Conservation (phyloP, 2,329 filamentous ascomycete genomes). For the Tolypocladium tropicale region DNA sequence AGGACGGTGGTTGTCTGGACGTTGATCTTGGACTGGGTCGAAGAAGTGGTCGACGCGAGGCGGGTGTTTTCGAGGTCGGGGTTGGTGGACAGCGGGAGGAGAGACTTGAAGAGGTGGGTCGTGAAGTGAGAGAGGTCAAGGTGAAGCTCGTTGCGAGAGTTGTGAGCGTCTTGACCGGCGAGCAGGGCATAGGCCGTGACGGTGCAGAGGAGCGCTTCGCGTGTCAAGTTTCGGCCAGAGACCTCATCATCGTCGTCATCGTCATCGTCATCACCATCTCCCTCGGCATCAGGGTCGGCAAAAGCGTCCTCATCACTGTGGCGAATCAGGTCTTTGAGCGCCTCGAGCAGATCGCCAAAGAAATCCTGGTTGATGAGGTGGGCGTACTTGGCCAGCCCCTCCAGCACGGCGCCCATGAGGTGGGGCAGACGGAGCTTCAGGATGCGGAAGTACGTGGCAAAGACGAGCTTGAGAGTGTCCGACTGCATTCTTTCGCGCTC, state of each 20-base stretch:
- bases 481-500: conserved; percentile 90
- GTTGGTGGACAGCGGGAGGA: conserved; percentile 69
- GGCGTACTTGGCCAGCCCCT: conserved; percentile 86
- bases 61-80: conserved; percentile 73
- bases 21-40: conserved; percentile 62
- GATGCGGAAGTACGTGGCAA: conserved; percentile 89
- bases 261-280: conserved; percentile 27
- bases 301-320: conserved; percentile 53
- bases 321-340: conserved; percentile 82
- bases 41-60: conserved; percentile 26
- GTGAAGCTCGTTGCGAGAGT: conserved; percentile 69
- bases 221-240: conserved; percentile 59
- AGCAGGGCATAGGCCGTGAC: conserved; percentile 95
- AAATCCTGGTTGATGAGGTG: conserved; percentile 99
- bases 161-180: conserved; percentile 84
- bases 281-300: conserved; percentile 27
- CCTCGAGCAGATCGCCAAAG: conserved; percentile 92
- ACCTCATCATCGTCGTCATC: conserved; percentile 31
- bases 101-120: conserved; percentile 79
- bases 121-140: conserved; percentile 95
- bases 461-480: conserved; percentile 92
- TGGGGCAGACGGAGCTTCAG: conserved; percentile 71
- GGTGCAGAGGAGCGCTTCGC: conserved; percentile 86
- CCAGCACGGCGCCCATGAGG: conserved; percentile 93
- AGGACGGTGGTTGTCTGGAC: conserved; percentile 91